phyloP scores from a whole-genome alignment of 208 protist genomes.

The Leptomonas pyrrhocoris region DNA sequence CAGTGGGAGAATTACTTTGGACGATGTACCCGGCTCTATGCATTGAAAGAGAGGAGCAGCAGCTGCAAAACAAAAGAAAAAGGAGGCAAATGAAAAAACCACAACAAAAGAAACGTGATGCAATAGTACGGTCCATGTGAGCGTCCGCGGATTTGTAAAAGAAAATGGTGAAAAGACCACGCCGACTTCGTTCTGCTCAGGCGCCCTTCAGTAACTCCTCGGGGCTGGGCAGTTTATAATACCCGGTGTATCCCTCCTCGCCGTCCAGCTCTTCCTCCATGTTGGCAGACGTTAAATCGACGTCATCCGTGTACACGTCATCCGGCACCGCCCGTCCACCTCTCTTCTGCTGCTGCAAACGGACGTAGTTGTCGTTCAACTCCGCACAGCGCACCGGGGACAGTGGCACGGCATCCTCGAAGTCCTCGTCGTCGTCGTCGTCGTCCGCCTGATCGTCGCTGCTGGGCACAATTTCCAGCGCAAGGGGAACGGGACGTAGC shows the following conservation, averaged over 20 bases:
- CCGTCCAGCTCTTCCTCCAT: slow-evolving; percentile 52
- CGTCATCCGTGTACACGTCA: slow-evolving; percentile 46
- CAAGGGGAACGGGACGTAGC: slow-evolving; percentile 6
- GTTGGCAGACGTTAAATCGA: slow-evolving; percentile 36
- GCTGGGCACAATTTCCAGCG: background rate
- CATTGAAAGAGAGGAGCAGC: background rate
- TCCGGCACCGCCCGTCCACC: slow-evolving; percentile 6
- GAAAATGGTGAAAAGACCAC: background rate
- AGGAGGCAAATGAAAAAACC: background rate
- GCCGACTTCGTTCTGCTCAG: background rate
- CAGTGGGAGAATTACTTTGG: background rate
- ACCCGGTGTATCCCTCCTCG: slow-evolving; percentile 56
- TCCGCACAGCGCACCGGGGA: slow-evolving; percentile 63
- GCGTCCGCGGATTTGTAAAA: background rate
- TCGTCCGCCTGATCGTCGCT: slow-evolving; percentile 23
- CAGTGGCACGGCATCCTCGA: slow-evolving; percentile 80
- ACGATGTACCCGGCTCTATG: background rate
- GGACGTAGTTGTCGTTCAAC: slow-evolving; percentile 63
- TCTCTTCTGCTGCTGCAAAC: slow-evolving; percentile 16
- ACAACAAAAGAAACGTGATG: background rate
- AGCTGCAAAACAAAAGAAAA: background rate
- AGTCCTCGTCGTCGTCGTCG: slow-evolving; percentile 75
- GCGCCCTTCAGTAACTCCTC: slow-evolving; percentile 15
- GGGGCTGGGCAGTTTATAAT: slow-evolving; percentile 36
- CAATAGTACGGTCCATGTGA: background rate